phyloP scores from a whole-genome alignment of 1,284 basidiomycete species.

The Cryptococcus neoformans region DNA sequence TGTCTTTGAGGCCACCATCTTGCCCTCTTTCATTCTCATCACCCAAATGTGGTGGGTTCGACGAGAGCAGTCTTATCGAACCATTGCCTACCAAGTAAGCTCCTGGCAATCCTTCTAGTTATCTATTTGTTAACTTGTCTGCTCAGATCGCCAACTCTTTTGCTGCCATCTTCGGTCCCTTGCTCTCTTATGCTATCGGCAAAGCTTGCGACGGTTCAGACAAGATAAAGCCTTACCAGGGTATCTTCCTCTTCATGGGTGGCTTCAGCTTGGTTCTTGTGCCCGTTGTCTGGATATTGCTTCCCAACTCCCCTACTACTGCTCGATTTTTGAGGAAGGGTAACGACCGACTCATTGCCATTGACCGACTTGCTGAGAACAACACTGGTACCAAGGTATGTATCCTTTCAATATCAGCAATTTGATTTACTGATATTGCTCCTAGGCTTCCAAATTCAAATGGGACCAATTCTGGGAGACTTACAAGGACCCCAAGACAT shows the following conservation, averaged over 20 bases:
- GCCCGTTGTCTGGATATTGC: constrained; percentile 53
- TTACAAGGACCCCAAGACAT: constrained; percentile 44
- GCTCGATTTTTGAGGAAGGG: constrained; percentile 43
- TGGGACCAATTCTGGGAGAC: constrained; percentile 48
- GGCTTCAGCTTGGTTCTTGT: constrained; percentile 52
- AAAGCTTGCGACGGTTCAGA: constrained; percentile 10
- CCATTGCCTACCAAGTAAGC: constrained; percentile 29
- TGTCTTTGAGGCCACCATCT: constrained; percentile 39
- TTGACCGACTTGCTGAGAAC: constrained; percentile 47
- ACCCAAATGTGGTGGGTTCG: constrained; percentile 44
- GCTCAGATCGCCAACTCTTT: constrained; percentile 36
- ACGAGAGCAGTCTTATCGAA: constrained; percentile 43
- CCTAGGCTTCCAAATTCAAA: constrained; percentile 35
- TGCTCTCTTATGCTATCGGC: constrained; percentile 42
- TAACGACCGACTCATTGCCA: constrained; percentile 44
- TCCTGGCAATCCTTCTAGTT: not conserved
- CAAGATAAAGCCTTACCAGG: constrained; percentile 41
- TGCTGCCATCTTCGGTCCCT: constrained; percentile 42
- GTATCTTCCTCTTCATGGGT: constrained; percentile 57
- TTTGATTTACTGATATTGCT: not conserved
- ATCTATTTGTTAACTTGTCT: not conserved
- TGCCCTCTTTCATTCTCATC: constrained; percentile 31
- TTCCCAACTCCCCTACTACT: constrained; percentile 44
- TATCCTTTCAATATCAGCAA: not conserved
- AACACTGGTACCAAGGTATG: constrained; percentile 44